phyloP scores from a whole-genome alignment of 2,329 filamentous ascomycete genomes.

The Thermochaetoides dissita region DNA sequence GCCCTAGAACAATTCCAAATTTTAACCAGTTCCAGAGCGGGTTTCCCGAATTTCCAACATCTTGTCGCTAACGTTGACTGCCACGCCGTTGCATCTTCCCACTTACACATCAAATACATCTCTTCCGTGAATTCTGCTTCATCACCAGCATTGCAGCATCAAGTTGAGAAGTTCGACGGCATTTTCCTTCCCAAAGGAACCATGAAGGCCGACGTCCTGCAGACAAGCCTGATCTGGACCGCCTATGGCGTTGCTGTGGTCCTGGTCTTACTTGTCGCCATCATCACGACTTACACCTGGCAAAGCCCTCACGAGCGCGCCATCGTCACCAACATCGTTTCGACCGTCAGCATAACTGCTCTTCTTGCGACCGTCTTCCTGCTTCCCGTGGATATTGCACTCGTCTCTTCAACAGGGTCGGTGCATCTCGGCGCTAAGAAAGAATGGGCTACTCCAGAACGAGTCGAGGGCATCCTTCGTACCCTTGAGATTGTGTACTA shows the following conservation, averaged over 20 bases:
- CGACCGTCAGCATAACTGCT: conserved; percentile 73
- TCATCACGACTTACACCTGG: conserved; percentile 82
- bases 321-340: conserved; percentile 64
- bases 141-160: too few species aligned
- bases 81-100: too few species aligned
- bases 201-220: conserved; percentile 43
- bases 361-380: conserved; percentile 85
- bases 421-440: conserved; percentile 70
- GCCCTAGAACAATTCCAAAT: too few species aligned
- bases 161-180: too few species aligned
- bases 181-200: too few species aligned
- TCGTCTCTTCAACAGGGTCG: conserved; percentile 78
- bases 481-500: conserved; percentile 88
- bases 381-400: conserved; percentile 85
- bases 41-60: too few species aligned
- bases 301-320: conserved; percentile 81
- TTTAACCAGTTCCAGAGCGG: too few species aligned
- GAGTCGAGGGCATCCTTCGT: conserved; percentile 61
- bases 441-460: conserved; percentile 80
- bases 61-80: too few species aligned
- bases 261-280: conserved; percentile 61
- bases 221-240: conserved; percentile 87
- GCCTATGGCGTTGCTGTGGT: conserved; percentile 73
- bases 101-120: too few species aligned
- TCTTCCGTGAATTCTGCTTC: too few species aligned